A percentile compares a stretch with the other conserved stretches of the same genome.
Evolutionary conservation across 2,329 filamentous ascomycete species (phyloP).

Genomic region (Xylaria digitata): DNA sequence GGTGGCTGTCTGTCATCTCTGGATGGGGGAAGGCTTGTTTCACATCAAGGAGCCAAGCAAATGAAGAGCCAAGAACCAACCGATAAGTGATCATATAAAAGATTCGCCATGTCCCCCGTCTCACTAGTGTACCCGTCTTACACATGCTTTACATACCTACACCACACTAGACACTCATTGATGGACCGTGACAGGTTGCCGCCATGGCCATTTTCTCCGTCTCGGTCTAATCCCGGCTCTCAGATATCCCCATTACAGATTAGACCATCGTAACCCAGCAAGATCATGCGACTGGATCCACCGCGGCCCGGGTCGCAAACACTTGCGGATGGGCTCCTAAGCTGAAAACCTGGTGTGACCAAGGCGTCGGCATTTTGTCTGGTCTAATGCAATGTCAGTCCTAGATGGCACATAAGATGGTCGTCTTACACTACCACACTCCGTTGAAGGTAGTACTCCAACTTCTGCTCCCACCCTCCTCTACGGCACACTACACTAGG

Average conservation of each 20-base stretch:
- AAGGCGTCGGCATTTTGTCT: constrained; percentile 21
- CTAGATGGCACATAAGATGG: neutral
- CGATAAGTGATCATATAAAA: neutral
- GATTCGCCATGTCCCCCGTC: neutral
- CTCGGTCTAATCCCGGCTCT: neutral
- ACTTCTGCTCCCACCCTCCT: no score
- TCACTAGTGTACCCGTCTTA: no score
- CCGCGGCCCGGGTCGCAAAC: constrained; percentile 23
- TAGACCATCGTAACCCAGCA: neutral
- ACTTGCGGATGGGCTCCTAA: neutral
- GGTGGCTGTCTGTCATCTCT: neutral
- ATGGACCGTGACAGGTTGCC: neutral
- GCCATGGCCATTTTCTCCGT: neutral
- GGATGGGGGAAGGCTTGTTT: constrained; percentile 12
- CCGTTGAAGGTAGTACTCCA: no score
- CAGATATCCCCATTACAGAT: neutral
- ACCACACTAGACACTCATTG: neutral
- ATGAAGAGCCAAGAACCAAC: neutral
- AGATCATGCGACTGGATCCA: constrained; percentile 10
- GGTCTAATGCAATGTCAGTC: neutral
- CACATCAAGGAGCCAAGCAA: neutral
- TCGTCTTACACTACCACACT: neutral
- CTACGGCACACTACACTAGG: no score
- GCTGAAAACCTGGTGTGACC: constrained; percentile 6
- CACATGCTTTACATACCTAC: no score